A percentile compares a stretch with the other conserved stretches of the same genome.
Conservation (phyloP, 345 rosid species). For the Dovyalis caffra region DNA sequence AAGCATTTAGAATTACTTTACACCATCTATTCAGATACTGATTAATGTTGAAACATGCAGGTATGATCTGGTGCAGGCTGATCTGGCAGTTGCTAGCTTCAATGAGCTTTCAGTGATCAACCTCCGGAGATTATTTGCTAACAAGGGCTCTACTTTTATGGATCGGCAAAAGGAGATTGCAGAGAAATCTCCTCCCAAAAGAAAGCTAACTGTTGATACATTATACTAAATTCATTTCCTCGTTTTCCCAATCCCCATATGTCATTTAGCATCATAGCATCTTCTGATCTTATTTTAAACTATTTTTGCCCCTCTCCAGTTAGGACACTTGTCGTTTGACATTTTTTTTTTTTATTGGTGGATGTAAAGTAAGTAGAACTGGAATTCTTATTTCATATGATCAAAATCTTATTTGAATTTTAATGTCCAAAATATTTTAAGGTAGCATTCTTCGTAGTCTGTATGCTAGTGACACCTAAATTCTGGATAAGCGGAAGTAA, state of each 20-base stretch:
- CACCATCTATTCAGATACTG: background rate
- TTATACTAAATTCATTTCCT: slow-evolving; percentile 52
- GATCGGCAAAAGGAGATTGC: slow-evolving; percentile 76
- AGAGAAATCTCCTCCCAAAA: slow-evolving; percentile 68
- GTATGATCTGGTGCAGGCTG: slow-evolving; percentile 93
- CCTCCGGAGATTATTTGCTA: slow-evolving; percentile 80
- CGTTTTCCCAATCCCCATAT: background rate
- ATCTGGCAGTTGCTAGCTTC: slow-evolving; percentile 74
- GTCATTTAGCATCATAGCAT: slow-evolving; percentile 12
- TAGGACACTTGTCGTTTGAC: background rate
- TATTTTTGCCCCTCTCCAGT: background rate
- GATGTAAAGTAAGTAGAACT: background rate
- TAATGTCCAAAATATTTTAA: too few relatives aligned
- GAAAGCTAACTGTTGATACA: slow-evolving; percentile 86
- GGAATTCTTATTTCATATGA: background rate
- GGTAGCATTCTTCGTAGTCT: too few relatives aligned
- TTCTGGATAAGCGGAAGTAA: too few relatives aligned
- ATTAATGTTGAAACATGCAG: slow-evolving; percentile 37
- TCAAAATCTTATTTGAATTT: background rate
- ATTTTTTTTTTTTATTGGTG: background rate
- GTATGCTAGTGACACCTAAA: too few relatives aligned
- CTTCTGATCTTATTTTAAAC: background rate
- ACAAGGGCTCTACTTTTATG: slow-evolving; percentile 90
- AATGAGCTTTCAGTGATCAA: slow-evolving; percentile 91
- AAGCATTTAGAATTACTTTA: background rate